Percentiles rank a stretch among this genome's conserved stretches.
These are phyloP conservation scores for Penicillium sp. DNA, from an alignment of 2,329 filamentous ascomycete species.

Conservation along the genomic window DNA sequence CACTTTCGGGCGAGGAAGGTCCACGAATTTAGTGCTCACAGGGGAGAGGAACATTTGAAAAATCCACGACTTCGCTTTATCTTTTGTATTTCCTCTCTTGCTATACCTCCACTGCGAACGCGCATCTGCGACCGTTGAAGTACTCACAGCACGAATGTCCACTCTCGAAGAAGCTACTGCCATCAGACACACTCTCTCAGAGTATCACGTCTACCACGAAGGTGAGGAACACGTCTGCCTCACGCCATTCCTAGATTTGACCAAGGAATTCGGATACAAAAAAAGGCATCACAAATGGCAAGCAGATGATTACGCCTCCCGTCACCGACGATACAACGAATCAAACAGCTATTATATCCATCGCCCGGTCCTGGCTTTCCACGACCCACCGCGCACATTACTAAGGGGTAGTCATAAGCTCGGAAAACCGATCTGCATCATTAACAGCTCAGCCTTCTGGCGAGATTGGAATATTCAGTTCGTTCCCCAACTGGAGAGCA, in stretches of 20 bases:
- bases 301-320: background rate
- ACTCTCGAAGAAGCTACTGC: constrained; percentile 1
- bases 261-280: constrained; percentile 7
- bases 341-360: constrained; percentile 15
- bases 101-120: too few relatives aligned
- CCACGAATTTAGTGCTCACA: background rate
- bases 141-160: background rate
- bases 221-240: constrained; percentile 5
- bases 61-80: too few relatives aligned
- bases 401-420: constrained; percentile 3
- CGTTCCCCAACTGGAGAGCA: background rate
- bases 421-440: constrained; percentile 10
- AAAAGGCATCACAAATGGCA: background rate
- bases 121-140: background rate
- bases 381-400: constrained; percentile 8
- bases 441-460: constrained; percentile 9
- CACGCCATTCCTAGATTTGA: constrained; percentile 4
- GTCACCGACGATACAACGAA: background rate
- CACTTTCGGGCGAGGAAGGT: background rate
- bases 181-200: background rate
- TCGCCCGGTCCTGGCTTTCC: constrained; percentile 6
- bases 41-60: background rate
- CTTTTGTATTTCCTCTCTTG: too few relatives aligned
- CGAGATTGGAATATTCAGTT: constrained; percentile 13
- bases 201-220: constrained; percentile 14